Conservation (phyloP, 2,329 filamentous ascomycete genomes). For the Neopestalotiopsis clavispora region DNA sequence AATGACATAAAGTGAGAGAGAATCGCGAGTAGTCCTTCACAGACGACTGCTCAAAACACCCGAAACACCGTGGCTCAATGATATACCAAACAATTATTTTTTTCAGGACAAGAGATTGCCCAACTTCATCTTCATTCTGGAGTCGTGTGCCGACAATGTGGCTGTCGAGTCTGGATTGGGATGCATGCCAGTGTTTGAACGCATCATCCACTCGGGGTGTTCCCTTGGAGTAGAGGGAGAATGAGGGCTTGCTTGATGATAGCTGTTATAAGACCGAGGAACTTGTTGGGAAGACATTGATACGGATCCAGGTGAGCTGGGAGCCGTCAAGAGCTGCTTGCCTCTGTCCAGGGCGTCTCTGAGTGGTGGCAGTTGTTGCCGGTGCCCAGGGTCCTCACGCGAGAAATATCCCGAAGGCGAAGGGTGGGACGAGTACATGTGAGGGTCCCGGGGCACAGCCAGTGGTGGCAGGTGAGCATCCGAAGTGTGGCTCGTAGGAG, state of each 20-base stretch:
- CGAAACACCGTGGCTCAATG: neutral
- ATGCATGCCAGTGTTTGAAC: no score
- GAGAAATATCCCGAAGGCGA: slow-evolving; percentile 5
- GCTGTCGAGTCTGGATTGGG: neutral
- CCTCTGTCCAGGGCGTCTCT: slow-evolving; percentile 31
- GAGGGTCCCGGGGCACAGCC: slow-evolving; percentile 26
- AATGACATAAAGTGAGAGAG: no score
- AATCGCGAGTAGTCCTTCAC: no score
- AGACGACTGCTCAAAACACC: neutral
- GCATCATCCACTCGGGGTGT: no score
- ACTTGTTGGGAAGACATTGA: neutral
- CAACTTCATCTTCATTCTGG: slow-evolving; percentile 20
- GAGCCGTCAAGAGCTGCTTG: slow-evolving; percentile 37
- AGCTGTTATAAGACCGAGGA: slow-evolving; percentile 9
- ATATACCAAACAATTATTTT: neutral
- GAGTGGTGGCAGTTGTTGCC: slow-evolving; percentile 29
- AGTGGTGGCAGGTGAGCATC: slow-evolving; percentile 39
- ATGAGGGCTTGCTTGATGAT: no score
- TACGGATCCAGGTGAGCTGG: slow-evolving; percentile 36
- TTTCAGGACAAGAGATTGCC: neutral
- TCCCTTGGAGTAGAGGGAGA: no score
- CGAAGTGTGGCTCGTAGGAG: slow-evolving; percentile 49
- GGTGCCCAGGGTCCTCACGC: neutral
- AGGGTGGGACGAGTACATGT: slow-evolving; percentile 17
- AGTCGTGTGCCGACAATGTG: slow-evolving; percentile 2